Conservation (phyloP, 169 alveolate genomes). For the Plasmodium vivax region DNA sequence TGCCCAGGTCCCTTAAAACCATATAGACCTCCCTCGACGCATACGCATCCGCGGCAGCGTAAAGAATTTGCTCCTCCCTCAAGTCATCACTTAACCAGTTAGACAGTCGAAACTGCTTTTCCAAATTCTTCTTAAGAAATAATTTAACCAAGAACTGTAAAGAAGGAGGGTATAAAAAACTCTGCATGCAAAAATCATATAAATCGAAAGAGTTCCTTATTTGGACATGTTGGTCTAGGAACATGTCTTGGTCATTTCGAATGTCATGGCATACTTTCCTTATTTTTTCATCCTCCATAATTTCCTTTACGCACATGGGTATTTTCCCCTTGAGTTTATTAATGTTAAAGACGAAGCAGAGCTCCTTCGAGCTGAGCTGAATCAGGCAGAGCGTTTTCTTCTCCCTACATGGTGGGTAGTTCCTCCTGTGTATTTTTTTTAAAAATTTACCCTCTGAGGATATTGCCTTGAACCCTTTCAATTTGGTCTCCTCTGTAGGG, state of each 20-base stretch:
- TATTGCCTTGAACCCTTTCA: background rate
- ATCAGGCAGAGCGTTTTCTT: slow-evolving; percentile 40
- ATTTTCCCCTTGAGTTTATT: slow-evolving; percentile 32
- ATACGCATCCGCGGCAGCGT: slow-evolving; percentile 65
- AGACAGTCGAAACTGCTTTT: slow-evolving; percentile 34
- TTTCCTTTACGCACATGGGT: slow-evolving; percentile 29
- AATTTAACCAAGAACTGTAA: slow-evolving; percentile 50
- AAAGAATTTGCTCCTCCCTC: slow-evolving; percentile 40
- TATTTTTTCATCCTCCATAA: slow-evolving; percentile 38
- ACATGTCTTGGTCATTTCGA: slow-evolving; percentile 62
- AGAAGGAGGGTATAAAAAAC: slow-evolving; percentile 57
- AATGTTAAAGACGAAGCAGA: slow-evolving; percentile 64
- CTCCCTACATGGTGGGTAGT: background rate
- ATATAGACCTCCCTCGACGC: slow-evolving; percentile 66
- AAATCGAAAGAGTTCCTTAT: slow-evolving; percentile 55
- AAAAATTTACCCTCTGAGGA: background rate
- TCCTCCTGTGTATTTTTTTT: background rate
- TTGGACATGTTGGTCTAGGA: slow-evolving; percentile 9
- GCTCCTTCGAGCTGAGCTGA: slow-evolving; percentile 24
- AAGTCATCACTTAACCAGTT: slow-evolving; percentile 35
- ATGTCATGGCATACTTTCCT: slow-evolving; percentile 55
- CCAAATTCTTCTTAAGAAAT: slow-evolving; percentile 26
- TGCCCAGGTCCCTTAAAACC: slow-evolving; percentile 13
- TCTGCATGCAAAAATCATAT: slow-evolving; percentile 54
- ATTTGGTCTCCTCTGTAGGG: background rate